These are phyloP conservation scores for Penicillium sp. DNA, from an alignment of 2,329 filamentous ascomycete species.

Conservation along the genomic window DNA sequence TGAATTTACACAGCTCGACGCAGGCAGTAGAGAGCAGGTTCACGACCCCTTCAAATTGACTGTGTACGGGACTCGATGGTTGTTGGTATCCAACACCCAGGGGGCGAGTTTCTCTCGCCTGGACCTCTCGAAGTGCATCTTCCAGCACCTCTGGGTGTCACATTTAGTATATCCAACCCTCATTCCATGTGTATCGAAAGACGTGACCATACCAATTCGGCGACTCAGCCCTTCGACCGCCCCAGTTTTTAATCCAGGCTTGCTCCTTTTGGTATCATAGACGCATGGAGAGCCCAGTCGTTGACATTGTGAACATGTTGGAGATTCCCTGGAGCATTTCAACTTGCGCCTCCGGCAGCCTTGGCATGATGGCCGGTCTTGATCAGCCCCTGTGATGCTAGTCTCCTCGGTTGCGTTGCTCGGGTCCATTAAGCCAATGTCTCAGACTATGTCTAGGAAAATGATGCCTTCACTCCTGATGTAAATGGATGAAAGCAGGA, in stretches of 20 bases:
- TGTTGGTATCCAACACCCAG: neutral
- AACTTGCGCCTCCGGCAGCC: constrained; percentile 8
- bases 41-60: constrained; percentile 4
- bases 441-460: neutral
- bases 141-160: neutral
- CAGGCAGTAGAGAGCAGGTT: constrained; percentile 8
- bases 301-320: constrained; percentile 4
- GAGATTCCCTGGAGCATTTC: constrained; percentile 8
- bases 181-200: no score
- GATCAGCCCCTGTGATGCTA: neutral
- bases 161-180: neutral
- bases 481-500: neutral
- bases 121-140: neutral
- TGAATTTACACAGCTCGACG: constrained; percentile 15
- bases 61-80: neutral
- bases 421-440: neutral
- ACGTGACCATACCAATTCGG: constrained; percentile 32
- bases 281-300: constrained; percentile 26
- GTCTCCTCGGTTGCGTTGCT: neutral
- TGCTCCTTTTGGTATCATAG: constrained; percentile 38
- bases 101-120: neutral
- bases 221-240: constrained; percentile 42
- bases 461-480: neutral
- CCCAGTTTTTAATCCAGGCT: constrained; percentile 45
- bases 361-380: constrained; percentile 7